A percentile compares a stretch with the other conserved stretches of the same genome.
These are phyloP conservation scores for Aspergillus incahuasiensis DNA, from an alignment of 495 filamentous ascomycete genomes.

Conservation along the genomic window DNA sequence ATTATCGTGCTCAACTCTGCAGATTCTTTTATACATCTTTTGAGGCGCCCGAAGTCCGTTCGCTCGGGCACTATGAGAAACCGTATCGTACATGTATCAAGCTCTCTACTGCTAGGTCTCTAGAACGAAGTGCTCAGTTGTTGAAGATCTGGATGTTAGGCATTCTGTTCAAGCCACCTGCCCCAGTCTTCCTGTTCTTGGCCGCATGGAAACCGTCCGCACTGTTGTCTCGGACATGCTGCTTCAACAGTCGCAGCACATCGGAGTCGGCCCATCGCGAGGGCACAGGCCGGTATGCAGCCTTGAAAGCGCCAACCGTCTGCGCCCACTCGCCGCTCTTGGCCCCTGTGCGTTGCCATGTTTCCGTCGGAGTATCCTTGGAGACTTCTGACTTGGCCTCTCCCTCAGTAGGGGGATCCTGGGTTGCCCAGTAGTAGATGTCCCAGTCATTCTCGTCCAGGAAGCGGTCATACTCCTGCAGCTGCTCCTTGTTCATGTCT, in stretches of 20 bases:
- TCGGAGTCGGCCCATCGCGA: constrained; percentile 76
- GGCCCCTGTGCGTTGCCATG: constrained; percentile 48
- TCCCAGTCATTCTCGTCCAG: constrained; percentile 99
- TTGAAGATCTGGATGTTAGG: constrained; percentile 51
- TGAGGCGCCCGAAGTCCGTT: too few relatives aligned
- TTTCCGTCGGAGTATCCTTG: constrained; percentile 47
- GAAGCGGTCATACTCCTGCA: constrained; percentile 85
- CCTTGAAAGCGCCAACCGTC: constrained; percentile 90
- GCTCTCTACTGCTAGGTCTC: neutral
- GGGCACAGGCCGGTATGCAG: constrained; percentile 88
- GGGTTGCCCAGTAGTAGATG: constrained; percentile 99
- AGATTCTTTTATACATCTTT: neutral
- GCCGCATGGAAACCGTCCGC: constrained; percentile 49
- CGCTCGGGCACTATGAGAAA: neutral
- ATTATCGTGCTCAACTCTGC: neutral
- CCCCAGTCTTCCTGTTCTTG: constrained; percentile 43
- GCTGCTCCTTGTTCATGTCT: constrained; percentile 65
- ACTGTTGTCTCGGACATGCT: constrained; percentile 67
- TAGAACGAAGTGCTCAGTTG: constrained; percentile 10
- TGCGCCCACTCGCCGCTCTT: constrained; percentile 89
- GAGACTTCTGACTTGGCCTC: constrained; percentile 26
- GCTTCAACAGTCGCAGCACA: constrained; percentile 68
- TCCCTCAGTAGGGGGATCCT: constrained; percentile 58
- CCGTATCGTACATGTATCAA: constrained; percentile 1
- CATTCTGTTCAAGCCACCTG: constrained; percentile 47